phyloP scores from a whole-genome alignment of 768 basidiomycete species.

The Mycena leptocephala region DNA sequence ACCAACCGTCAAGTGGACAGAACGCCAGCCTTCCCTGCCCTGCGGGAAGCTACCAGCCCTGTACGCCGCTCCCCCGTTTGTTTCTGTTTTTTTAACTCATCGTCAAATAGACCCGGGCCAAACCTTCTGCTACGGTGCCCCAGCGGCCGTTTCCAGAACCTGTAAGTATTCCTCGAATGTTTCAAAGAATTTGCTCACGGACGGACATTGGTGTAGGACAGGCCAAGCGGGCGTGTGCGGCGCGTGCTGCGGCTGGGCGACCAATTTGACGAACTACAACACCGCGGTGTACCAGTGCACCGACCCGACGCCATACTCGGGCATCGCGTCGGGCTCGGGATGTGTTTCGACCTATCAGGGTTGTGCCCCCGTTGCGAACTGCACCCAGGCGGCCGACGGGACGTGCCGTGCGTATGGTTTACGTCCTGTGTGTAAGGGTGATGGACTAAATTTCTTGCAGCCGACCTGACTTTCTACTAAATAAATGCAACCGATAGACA shows the following conservation, averaged over 20 bases:
- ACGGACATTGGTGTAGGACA: neutral
- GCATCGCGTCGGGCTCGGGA: neutral
- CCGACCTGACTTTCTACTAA: neutral
- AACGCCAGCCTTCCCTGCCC: neutral
- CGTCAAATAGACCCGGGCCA: neutral
- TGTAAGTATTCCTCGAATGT: neutral
- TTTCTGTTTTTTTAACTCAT: too few relatives aligned
- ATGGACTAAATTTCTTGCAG: neutral
- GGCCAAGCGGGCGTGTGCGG: neutral
- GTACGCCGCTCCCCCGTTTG: neutral
- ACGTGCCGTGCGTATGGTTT: neutral
- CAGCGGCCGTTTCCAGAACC: neutral
- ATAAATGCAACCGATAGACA: neutral
- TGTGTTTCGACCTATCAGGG: neutral
- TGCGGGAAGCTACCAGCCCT: neutral
- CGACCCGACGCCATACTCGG: neutral
- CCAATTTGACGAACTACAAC: neutral
- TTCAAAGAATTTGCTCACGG: too few relatives aligned
- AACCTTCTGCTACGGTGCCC: conserved; percentile 4
- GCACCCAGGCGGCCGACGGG: neutral
- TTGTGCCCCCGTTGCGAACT: neutral
- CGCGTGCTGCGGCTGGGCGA: conserved; percentile 13
- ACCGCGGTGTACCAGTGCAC: neutral
- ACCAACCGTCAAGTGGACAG: neutral
- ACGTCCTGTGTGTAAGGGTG: too few relatives aligned